These are phyloP conservation scores for Ogataea nonfermentans DNA, from an alignment of 805 yeast genomes.

Conservation along the genomic window DNA sequence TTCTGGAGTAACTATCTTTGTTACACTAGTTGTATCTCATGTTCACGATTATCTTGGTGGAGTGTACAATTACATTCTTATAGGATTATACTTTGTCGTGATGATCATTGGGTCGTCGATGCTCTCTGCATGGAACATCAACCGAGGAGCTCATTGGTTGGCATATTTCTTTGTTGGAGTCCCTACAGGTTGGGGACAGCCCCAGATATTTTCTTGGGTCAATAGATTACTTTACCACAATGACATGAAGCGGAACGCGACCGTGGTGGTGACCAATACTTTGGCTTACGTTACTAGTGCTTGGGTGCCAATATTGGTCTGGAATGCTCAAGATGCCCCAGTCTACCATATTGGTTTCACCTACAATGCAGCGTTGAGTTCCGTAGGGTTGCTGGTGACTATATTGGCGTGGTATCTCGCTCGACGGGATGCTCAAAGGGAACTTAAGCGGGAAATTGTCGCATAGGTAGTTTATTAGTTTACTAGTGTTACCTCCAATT, in stretches of 20 bases:
- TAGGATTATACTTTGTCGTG: constrained; percentile 38
- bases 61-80: constrained; percentile 36
- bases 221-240: constrained; percentile 44
- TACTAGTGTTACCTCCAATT: too few species aligned
- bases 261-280: constrained; percentile 42
- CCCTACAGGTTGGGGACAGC: constrained; percentile 54
- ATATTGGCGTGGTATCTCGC: constrained; percentile 24
- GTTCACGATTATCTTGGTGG: constrained; percentile 39
- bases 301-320: constrained; percentile 42
- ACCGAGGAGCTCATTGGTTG: constrained; percentile 48
- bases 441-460: too few species aligned
- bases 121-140: constrained; percentile 49
- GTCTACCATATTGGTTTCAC: constrained; percentile 38
- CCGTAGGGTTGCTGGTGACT: constrained; percentile 35
- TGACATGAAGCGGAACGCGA: constrained; percentile 42
- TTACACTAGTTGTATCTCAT: constrained; percentile 38
- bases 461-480: too few species aligned
- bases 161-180: constrained; percentile 47
- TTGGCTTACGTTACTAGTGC: constrained; percentile 42
- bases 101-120: constrained; percentile 42
- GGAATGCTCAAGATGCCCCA: constrained; percentile 40
- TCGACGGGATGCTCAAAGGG: constrained; percentile 22
- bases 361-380: constrained; percentile 35
- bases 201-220: constrained; percentile 55
- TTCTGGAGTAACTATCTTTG: constrained; percentile 39